Evolutionary conservation across 768 basidiomycete species (phyloP).

Genomic region (Imleria badia): DNA sequence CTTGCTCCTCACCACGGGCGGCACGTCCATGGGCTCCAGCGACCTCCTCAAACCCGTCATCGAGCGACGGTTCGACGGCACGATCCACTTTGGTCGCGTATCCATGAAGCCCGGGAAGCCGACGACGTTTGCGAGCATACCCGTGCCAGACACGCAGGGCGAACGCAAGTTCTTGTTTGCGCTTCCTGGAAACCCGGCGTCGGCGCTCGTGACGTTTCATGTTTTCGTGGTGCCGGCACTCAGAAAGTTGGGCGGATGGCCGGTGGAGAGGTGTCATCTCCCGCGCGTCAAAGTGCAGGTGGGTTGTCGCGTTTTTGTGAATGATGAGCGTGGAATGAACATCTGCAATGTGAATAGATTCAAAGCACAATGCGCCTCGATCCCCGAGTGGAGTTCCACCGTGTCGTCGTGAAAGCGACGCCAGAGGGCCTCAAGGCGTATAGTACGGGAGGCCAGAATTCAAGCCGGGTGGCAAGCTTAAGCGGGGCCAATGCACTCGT

Average conservation of each 20-base stretch:
- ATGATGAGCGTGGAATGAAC: background rate
- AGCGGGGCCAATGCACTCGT: slow-evolving; percentile 80
- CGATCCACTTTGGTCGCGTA: slow-evolving; percentile 83
- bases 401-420: slow-evolving; percentile 56
- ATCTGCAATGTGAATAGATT: slow-evolving; percentile 38
- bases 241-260: slow-evolving; percentile 70
- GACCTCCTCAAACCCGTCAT: slow-evolving; percentile 89
- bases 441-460: slow-evolving; percentile 86
- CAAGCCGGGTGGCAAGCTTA: slow-evolving; percentile 77
- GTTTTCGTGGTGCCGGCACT: slow-evolving; percentile 83
- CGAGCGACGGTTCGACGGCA: slow-evolving; percentile 73
- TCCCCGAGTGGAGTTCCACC: slow-evolving; percentile 79
- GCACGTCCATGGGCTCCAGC: slow-evolving; percentile 88
- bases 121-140: slow-evolving; percentile 84
- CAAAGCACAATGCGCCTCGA: slow-evolving; percentile 66
- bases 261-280: slow-evolving; percentile 47
- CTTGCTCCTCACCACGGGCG: slow-evolving; percentile 81
- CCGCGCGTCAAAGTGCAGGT: slow-evolving; percentile 68
- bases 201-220: slow-evolving; percentile 83
- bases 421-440: slow-evolving; percentile 55
- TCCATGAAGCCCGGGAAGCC: slow-evolving; percentile 85
- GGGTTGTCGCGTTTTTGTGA: slow-evolving; percentile 14
- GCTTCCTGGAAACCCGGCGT: slow-evolving; percentile 87
- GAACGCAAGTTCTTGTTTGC: slow-evolving; percentile 70
- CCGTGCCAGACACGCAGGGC: slow-evolving; percentile 34